A percentile compares a stretch with the other conserved stretches of the same genome.
These are phyloP conservation scores for Fusarium oligoseptatum DNA, from an alignment of 2,329 filamentous ascomycete genomes.

Conservation along the genomic window DNA sequence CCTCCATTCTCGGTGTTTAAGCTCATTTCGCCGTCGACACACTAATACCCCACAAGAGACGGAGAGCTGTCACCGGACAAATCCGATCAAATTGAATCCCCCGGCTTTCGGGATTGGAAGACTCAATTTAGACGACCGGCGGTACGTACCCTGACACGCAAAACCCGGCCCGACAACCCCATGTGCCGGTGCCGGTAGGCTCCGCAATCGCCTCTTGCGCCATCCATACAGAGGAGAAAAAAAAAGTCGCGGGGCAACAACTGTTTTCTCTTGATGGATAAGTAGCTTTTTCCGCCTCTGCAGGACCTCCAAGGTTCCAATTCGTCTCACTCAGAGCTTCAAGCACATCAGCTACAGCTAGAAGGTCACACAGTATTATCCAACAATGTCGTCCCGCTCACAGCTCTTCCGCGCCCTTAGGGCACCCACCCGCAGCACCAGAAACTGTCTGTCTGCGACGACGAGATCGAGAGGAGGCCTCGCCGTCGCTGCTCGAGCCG, in stretches of 20 bases:
- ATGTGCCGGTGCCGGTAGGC: conserved; percentile 20
- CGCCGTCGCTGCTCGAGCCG: not conserved
- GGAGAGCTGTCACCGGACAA: not conserved
- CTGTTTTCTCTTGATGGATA: not conserved
- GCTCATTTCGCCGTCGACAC: not conserved
- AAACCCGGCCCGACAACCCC: not conserved
- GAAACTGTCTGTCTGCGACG: conserved; percentile 25
- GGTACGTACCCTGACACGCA: conserved; percentile 3
- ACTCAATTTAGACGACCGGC: not conserved
- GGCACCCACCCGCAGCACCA: conserved; percentile 26
- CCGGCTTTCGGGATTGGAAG: not conserved
- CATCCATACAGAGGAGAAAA: conserved; percentile 20
- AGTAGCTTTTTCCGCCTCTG: conserved; percentile 5
- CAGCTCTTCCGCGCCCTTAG: conserved; percentile 45
- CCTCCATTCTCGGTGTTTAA: not conserved
- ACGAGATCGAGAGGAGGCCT: conserved; percentile 15
- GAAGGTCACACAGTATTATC: not conserved
- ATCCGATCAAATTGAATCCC: not conserved
- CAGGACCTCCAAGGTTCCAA: conserved; percentile 17
- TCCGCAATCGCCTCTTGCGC: conserved; percentile 34
- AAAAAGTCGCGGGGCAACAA: conserved; percentile 27
- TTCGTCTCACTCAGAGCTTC: conserved; percentile 3
- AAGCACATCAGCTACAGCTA: not conserved
- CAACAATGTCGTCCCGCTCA: conserved; percentile 43
- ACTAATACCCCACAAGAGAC: not conserved